Evolutionary conservation across 2,329 filamentous ascomycete genomes (phyloP).

Genomic region (Ceratocystis eucalypticola): DNA sequence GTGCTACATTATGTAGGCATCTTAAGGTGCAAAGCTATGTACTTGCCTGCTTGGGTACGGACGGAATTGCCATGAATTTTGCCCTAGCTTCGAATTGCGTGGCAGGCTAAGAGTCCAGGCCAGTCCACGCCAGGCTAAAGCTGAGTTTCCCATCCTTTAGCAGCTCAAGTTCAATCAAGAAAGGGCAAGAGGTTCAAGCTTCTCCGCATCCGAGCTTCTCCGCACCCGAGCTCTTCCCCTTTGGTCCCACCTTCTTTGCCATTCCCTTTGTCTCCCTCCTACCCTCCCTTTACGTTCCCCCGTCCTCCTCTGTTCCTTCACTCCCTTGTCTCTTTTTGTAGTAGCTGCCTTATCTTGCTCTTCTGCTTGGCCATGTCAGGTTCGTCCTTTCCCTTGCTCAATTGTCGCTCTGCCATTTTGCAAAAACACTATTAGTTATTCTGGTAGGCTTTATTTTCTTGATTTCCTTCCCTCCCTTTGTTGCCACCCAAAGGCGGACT

Average conservation of each 20-base stretch:
- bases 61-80: too few relatives aligned
- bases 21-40: too few relatives aligned
- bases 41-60: too few relatives aligned
- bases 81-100: background rate
- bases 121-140: background rate
- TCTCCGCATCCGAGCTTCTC: conserved; percentile 8
- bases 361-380: background rate
- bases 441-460: background rate
- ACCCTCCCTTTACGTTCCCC: background rate
- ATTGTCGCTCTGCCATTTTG: background rate
- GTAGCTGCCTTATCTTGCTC: background rate
- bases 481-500: background rate
- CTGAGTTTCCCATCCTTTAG: background rate
- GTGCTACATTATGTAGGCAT: background rate
- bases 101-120: background rate
- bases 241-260: background rate
- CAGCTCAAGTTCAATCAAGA: background rate
- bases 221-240: background rate
- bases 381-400: background rate
- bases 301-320: background rate
- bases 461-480: background rate
- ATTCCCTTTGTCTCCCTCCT: background rate
- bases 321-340: too few relatives aligned
- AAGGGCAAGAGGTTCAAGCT: background rate
- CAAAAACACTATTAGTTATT: background rate